phyloP scores from a whole-genome alignment of 2,329 filamentous ascomycete genomes.

The Fusarium humuli region DNA sequence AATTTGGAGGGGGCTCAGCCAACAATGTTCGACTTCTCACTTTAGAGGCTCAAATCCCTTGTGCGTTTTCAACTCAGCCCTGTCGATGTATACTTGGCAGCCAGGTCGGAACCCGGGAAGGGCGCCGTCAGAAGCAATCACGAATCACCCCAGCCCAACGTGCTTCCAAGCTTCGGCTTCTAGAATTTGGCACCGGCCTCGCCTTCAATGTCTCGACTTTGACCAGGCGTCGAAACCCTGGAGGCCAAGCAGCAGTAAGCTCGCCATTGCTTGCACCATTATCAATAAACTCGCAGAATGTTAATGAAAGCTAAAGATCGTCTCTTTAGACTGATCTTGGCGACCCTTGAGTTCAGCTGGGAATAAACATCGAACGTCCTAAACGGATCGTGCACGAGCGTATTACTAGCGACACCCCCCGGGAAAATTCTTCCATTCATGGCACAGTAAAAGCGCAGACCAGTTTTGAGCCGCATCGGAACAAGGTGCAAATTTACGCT shows the following conservation, averaged over 20 bases:
- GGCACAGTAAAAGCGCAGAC: slow-evolving; percentile 16
- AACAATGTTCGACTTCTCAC: slow-evolving; percentile 1
- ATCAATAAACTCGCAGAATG: slow-evolving; percentile 8
- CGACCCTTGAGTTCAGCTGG: slow-evolving; percentile 20
- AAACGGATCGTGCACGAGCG: slow-evolving; percentile 20
- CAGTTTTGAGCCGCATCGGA: slow-evolving; percentile 44
- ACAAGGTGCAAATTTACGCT: slow-evolving; percentile 44
- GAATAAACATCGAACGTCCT: slow-evolving; percentile 3
- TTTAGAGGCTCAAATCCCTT: slow-evolving; percentile 14
- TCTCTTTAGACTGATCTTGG: slow-evolving; percentile 18
- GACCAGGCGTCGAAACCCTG: neutral
- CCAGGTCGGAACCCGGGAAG: slow-evolving; percentile 19
- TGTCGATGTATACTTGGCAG: slow-evolving; percentile 23
- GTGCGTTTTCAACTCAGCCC: slow-evolving; percentile 24
- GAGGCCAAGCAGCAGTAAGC: neutral
- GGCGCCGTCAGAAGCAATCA: slow-evolving; percentile 37
- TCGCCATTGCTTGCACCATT: slow-evolving; percentile 34
- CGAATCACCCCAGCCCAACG: slow-evolving; percentile 32
- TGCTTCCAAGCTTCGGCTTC: slow-evolving; percentile 22
- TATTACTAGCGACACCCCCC: slow-evolving; percentile 25
- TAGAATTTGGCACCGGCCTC: slow-evolving; percentile 3
- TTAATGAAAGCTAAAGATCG: slow-evolving; percentile 9
- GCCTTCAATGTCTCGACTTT: slow-evolving; percentile 13
- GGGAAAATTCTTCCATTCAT: slow-evolving; percentile 21
- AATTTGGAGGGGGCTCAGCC: neutral